These are phyloP conservation scores for Aspergillus terreus DNA, from an alignment of 2,329 filamentous ascomycete species.

Conservation along the genomic window DNA sequence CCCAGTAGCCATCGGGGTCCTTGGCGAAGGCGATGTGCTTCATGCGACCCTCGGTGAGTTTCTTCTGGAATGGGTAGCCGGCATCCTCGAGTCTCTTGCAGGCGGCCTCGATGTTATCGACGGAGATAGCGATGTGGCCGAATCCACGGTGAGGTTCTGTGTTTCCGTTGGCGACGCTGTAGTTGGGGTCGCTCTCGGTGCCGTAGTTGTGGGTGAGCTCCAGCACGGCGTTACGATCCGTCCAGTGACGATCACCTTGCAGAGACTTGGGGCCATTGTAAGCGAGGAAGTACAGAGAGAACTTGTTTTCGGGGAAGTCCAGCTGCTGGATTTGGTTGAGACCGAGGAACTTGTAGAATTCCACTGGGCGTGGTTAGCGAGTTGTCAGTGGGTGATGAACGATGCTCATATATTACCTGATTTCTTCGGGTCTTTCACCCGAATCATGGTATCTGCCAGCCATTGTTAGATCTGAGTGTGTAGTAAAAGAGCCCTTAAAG, in stretches of 20 bases:
- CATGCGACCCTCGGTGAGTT: constrained; percentile 83
- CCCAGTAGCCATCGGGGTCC: constrained; percentile 81
- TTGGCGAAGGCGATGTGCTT: constrained; percentile 83
- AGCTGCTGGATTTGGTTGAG: constrained; percentile 80
- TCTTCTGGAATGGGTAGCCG: constrained; percentile 94
- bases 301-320: constrained; percentile 80
- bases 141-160: constrained; percentile 80
- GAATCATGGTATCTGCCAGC: constrained; percentile 61
- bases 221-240: constrained; percentile 81
- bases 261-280: constrained; percentile 74
- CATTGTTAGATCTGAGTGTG: constrained; percentile 16
- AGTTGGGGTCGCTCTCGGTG: constrained; percentile 78
- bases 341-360: constrained; percentile 92
- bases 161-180: constrained; percentile 83
- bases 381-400: neutral
- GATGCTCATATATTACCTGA: constrained; percentile 52
- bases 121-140: constrained; percentile 79
- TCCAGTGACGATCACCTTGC: constrained; percentile 71
- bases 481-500: neutral
- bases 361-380: constrained; percentile 51
- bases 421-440: constrained; percentile 88
- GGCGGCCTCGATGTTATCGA: constrained; percentile 81
- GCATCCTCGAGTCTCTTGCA: constrained; percentile 86
- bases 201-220: constrained; percentile 85
- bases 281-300: constrained; percentile 92